Base-by-base conservation (phyloP, 169 alveolate genomes). In the Cryptosporidium andersoni region DNA sequence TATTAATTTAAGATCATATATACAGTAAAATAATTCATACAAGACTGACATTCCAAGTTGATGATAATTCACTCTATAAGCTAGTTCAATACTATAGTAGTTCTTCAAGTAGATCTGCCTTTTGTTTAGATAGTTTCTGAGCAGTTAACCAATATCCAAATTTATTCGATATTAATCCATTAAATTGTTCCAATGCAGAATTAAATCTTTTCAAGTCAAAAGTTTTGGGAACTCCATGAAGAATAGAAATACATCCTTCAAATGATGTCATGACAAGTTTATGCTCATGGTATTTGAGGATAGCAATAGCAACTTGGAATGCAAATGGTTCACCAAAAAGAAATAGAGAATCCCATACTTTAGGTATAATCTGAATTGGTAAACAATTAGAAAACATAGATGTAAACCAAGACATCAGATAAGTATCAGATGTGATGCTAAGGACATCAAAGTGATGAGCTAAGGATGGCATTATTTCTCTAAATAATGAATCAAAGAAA, bases 271-370 rank as follows among this genome's bases (percentile, higher is more conserved):
- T 74, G 11, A 74, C 60, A 3, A 74, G 85, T 37, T 74, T 74
- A 51, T 74, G 85, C 60, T 74, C 85, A 37, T 74, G 85, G 62
- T 74, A 74, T 52, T 74, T 74, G 25, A 74, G 85, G 36, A 74
- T 60, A n/a, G 64, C 85, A 58, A 48, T 58, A 34, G 85, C 85
- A 56, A 74, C 85, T 58, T 74, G 85, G 49, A 74, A 74, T 37
- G 85, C 85, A 60, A 58, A 74, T n/a, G 85, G 85, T 9, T 74
- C 85, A 39, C 85, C 85, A 49, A 74, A 74, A 34, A 74, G 85
- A 58, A 74, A 74, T 4, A 74, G 53, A 1, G 85, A 74, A 47
- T 74, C 85, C 85, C 85, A 74, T 34, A 74, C 68, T 25, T 62
- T 74, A 3, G 85, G 85, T 37, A 74, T 58, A 12, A 74, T 64